These are phyloP conservation scores for Pelargonium cotyledonis DNA, from an alignment of 441 rosid genomes.

Conservation along the genomic window DNA sequence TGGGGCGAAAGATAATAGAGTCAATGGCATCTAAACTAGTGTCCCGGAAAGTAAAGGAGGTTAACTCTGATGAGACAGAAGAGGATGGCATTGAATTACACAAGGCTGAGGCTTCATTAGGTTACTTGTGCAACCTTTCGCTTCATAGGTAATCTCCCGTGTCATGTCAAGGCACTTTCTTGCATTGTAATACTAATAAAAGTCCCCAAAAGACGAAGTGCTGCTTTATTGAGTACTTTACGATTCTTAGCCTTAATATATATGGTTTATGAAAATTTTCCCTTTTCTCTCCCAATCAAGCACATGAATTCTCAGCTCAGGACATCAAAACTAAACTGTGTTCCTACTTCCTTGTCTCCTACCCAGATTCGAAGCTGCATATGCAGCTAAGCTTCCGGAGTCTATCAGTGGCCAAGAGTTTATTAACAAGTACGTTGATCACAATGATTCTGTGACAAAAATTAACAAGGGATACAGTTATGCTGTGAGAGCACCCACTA, in stretches of 20 bases:
- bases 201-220: background rate
- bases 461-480: constrained; percentile 66
- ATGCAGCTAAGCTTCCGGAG: constrained; percentile 66
- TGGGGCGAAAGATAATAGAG: constrained; percentile 84
- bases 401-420: constrained; percentile 64
- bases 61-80: constrained; percentile 53
- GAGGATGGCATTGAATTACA: constrained; percentile 66
- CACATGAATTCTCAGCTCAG: background rate
- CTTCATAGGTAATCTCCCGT: constrained; percentile 70
- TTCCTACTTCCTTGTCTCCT: background rate
- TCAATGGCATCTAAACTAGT: constrained; percentile 44
- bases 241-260: background rate
- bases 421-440: constrained; percentile 57
- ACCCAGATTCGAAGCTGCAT: constrained; percentile 78
- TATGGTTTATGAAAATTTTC: background rate
- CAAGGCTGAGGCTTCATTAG: constrained; percentile 71
- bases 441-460: constrained; percentile 75
- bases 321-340: background rate
- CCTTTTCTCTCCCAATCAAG: background rate
- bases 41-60: constrained; percentile 1
- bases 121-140: constrained; percentile 84
- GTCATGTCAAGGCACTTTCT: background rate
- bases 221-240: constrained; percentile 3
- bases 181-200: background rate
- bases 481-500: constrained; percentile 70